Percentiles rank a stretch among this genome's conserved stretches.
These are phyloP conservation scores for Hyphopichia khmerensis DNA, from an alignment of 1,139 yeast species.

Conservation along the genomic window DNA sequence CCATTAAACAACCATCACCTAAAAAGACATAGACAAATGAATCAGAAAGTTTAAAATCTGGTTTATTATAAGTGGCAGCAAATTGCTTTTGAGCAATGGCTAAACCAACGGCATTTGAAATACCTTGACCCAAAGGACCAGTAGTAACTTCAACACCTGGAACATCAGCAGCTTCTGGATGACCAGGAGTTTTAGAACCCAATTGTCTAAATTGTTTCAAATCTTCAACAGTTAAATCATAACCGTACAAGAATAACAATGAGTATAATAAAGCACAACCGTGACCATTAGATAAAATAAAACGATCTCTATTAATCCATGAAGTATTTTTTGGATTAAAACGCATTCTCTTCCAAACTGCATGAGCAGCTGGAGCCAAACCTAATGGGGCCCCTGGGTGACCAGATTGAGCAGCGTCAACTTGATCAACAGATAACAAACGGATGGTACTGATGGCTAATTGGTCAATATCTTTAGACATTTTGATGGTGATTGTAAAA, in stretches of 20 bases:
- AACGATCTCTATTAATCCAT: constrained; percentile 96
- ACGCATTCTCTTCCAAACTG: constrained; percentile 78
- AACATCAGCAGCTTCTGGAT: constrained; percentile 76
- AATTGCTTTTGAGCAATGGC: constrained; percentile 93
- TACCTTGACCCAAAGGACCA: constrained; percentile 99
- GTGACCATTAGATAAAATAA: constrained; percentile 94
- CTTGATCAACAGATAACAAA: constrained; percentile 85
- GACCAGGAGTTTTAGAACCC: constrained; percentile 93
- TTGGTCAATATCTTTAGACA: constrained; percentile 50
- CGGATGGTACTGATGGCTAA: constrained; percentile 88
- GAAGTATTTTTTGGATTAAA: constrained; percentile 88
- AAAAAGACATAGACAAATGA: constrained; percentile 76
- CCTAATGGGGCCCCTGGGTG: constrained; percentile 99
- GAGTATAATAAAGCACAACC: constrained; percentile 91
- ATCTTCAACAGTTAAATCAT: constrained; percentile 78
- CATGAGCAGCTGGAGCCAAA: constrained; percentile 71
- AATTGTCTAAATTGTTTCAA: constrained; percentile 89
- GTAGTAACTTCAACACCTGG: constrained; percentile 98
- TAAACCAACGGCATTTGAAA: constrained; percentile 93
- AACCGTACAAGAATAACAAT: constrained; percentile 83
- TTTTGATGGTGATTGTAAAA: neutral
- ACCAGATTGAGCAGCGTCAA: constrained; percentile 89
- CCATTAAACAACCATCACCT: constrained; percentile 99
- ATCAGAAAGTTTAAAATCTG: constrained; percentile 69
- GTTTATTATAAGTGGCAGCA: constrained; percentile 93